Evolutionary conservation across 1,284 basidiomycete genomes (phyloP), one percentile per base, ranked within the genome.

Genomic region (Phylloboletellus chloephorus): DNA sequence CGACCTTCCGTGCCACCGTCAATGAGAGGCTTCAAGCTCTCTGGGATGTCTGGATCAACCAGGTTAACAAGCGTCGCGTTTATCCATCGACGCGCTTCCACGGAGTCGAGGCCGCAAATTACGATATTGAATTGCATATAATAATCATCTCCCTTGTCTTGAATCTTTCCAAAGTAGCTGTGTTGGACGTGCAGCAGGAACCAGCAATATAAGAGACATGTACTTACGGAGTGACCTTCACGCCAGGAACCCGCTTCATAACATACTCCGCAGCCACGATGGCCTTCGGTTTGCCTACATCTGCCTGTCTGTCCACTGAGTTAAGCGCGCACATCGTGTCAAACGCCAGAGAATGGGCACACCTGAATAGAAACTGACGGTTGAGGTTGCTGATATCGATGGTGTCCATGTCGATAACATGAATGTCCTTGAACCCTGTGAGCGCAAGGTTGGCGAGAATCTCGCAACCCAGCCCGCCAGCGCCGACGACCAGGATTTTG

Each of bases 351-450:
- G 28, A 37, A 41, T n/a, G 43, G 3, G 17, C 73, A 40, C 52
- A 91, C 93, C 95, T 78, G 71, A 99, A 99, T 31, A 99, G 72
- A 64, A 98, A 99, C 65, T 99, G 96, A 32, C 96, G 79, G 66
- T 99, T 99, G 52, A 99, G 74, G 60, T 99, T 99, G 57, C 92
- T 96, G 56, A 98, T 90, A 65, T 99, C 96, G 63, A 98, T 99
- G 4, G 95, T 98, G 71, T 99, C 96, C 95, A 99, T 98, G 71
- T 99, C 96, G 61, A 99, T 98, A 52, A 99, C 93, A 70, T 98
- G 91, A 49, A 98, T 96, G 58, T 98, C 87, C 61, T 86, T 88
- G 78, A 98, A 98, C 15, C 96, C 96, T 39, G 89, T 85, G 50
- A 97, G 67, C 17, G 93, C 92, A 36, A 96, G 77, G 66, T 96